Evolutionary conservation across 352 stramenopile species (phyloP).

Genomic region (Stephanocyclus meneghinianus): DNA sequence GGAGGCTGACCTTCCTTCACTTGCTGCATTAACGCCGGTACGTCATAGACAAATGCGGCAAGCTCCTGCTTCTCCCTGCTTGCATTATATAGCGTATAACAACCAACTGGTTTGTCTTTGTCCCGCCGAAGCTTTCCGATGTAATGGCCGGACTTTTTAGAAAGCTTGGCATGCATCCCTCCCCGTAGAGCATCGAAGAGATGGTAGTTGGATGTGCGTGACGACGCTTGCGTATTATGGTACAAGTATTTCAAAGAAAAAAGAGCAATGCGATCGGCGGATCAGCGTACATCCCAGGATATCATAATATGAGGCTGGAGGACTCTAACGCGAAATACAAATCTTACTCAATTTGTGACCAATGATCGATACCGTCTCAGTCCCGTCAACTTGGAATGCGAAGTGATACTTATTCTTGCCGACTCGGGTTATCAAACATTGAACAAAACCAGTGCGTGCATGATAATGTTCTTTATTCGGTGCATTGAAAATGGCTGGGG

Average conservation of each 20-base stretch:
- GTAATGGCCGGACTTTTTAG: conserved; percentile 89
- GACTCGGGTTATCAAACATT: conserved; percentile 24
- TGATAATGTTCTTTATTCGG: conserved; percentile 26
- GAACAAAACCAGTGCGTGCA: conserved; percentile 16
- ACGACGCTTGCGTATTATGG: conserved; percentile 10
- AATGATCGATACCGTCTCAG: conserved; percentile 24
- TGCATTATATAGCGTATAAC: conserved; percentile 83
- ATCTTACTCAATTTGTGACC: conserved; percentile 26
- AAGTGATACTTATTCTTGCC: conserved; percentile 26
- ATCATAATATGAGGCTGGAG: background rate
- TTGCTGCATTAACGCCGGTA: conserved; percentile 35
- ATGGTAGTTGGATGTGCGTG: conserved; percentile 80
- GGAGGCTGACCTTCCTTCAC: conserved; percentile 48
- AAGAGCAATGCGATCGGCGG: background rate
- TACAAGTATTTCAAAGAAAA: background rate
- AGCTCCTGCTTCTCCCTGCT: conserved; percentile 84
- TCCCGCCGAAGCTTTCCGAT: conserved; percentile 86
- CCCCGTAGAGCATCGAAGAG: conserved; percentile 87
- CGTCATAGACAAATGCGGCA: conserved; percentile 81
- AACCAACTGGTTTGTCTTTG: conserved; percentile 70
- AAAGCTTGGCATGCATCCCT: conserved; percentile 72
- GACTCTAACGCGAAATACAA: background rate
- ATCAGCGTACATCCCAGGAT: background rate
- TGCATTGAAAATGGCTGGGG: conserved; percentile 16
- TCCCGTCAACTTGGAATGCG: conserved; percentile 13